These are phyloP conservation scores for Alternaria sp. DNA, from an alignment of 2,329 filamentous ascomycete genomes.

Conservation along the genomic window DNA sequence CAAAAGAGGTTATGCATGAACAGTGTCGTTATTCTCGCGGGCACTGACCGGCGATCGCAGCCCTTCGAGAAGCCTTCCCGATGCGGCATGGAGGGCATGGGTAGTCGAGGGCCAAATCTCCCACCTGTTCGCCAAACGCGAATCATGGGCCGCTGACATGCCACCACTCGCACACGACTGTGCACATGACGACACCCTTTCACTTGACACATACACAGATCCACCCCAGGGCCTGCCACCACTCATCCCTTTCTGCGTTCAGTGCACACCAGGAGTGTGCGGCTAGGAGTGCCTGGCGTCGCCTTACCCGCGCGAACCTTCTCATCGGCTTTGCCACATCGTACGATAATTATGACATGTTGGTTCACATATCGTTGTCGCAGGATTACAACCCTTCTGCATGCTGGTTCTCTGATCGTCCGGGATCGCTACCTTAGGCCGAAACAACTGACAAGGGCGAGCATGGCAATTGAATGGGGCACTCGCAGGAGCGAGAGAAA, in stretches of 20 bases:
- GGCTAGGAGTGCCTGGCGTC: not conserved
- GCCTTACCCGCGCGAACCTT: not conserved
- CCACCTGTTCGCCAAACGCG: constrained; percentile 31
- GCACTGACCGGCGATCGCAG: constrained; percentile 14
- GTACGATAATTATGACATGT: not conserved
- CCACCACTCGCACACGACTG: not conserved
- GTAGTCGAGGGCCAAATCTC: constrained; percentile 1
- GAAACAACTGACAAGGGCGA: constrained; percentile 14
- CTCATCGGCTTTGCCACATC: not conserved
- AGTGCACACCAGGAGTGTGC: not conserved
- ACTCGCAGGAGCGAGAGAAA: not conserved
- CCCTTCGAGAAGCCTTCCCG: constrained; percentile 33
- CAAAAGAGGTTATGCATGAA: constrained; percentile 5
- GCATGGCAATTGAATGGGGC: not conserved
- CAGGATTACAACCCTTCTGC: not conserved
- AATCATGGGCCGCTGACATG: constrained; percentile 14
- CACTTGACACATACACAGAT: constrained; percentile 18
- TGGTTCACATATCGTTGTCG: not conserved
- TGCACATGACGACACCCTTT: constrained; percentile 18
- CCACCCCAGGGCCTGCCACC: not conserved
- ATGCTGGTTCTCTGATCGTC: constrained; percentile 21
- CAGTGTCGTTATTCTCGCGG: not conserved
- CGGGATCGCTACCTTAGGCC: constrained; percentile 27
- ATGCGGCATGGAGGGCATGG: constrained; percentile 7
- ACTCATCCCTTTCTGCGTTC: not conserved